These are phyloP conservation scores for Diaporthe ampelina DNA, from an alignment of 2,329 filamentous ascomycete species.

Conservation along the genomic window DNA sequence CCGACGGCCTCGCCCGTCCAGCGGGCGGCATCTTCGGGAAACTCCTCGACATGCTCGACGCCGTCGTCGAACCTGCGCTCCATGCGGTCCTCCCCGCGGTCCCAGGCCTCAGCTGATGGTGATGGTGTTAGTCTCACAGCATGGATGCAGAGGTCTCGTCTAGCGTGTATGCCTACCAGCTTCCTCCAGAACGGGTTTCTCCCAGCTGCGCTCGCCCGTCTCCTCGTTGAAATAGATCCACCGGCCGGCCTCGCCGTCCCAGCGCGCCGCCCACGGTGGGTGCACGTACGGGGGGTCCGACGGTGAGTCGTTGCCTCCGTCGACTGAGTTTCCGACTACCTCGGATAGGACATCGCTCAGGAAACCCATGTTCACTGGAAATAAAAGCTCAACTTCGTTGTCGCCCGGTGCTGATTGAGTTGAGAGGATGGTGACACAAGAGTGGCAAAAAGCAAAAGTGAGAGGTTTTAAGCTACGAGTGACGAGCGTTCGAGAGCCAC, in stretches of 20 bases:
- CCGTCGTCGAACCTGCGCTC: constrained; percentile 37
- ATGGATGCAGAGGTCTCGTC: rapidly evolving
- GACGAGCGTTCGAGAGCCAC: neutral
- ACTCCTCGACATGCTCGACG: constrained; percentile 31
- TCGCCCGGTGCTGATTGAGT: neutral
- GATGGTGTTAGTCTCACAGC: neutral
- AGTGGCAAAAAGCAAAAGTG: neutral
- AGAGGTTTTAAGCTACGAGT: neutral
- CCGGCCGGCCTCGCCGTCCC: constrained; percentile 37
- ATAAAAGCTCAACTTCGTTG: no score
- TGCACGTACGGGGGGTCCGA: constrained; percentile 36
- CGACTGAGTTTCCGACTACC: constrained; percentile 21
- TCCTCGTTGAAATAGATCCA: constrained; percentile 40
- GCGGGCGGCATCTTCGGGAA: constrained; percentile 38
- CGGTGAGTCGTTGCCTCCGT: constrained; percentile 29
- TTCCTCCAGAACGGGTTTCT: constrained; percentile 35
- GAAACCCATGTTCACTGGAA: constrained; percentile 30
- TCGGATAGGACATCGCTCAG: constrained; percentile 33
- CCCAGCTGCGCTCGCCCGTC: constrained; percentile 39
- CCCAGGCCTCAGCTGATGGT: constrained; percentile 16
- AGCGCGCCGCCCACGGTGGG: constrained; percentile 34
- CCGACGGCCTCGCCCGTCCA: constrained; percentile 38
- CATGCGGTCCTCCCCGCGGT: constrained; percentile 33
- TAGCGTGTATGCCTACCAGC: constrained; percentile 19
- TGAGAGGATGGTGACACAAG: no score